phyloP scores from a whole-genome alignment of 2,329 filamentous ascomycete species.

The Pseudocercospora vitis region DNA sequence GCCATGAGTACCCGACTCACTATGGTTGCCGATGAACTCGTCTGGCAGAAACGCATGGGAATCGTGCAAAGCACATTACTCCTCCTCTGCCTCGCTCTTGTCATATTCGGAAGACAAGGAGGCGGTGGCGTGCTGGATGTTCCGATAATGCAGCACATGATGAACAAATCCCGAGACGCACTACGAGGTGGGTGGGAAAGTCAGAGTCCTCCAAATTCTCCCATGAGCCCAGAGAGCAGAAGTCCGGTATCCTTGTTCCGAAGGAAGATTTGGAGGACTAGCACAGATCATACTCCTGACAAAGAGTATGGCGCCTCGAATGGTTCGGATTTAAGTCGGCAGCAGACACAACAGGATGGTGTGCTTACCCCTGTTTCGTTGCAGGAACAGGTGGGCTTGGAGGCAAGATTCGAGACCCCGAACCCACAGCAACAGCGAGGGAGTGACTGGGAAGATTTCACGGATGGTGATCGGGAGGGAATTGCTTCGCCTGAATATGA shows the following conservation, averaged over 20 bases:
- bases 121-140: constrained; percentile 41
- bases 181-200: constrained; percentile 37
- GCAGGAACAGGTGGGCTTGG: constrained; percentile 9
- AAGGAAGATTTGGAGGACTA: constrained; percentile 39
- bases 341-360: constrained; percentile 15
- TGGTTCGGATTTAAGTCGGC: constrained; percentile 18
- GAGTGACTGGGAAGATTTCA: constrained; percentile 4
- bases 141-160: constrained; percentile 49
- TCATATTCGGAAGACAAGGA: constrained; percentile 67
- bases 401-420: background rate
- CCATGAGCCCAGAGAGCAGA: constrained; percentile 33
- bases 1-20: constrained; percentile 79
- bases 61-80: constrained; percentile 88
- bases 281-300: constrained; percentile 21
- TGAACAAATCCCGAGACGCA: constrained; percentile 38
- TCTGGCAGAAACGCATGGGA: constrained; percentile 82
- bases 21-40: constrained; percentile 87
- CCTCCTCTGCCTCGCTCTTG: constrained; percentile 79
- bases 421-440: background rate
- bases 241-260: constrained; percentile 35
- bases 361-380: constrained; percentile 12
- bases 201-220: constrained; percentile 40
- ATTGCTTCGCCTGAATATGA: background rate
- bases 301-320: constrained; percentile 7
- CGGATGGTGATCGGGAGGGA: constrained; percentile 1